Conservation (phyloP, 164 flowering plant genomes). For the Malania oleifera region DNA sequence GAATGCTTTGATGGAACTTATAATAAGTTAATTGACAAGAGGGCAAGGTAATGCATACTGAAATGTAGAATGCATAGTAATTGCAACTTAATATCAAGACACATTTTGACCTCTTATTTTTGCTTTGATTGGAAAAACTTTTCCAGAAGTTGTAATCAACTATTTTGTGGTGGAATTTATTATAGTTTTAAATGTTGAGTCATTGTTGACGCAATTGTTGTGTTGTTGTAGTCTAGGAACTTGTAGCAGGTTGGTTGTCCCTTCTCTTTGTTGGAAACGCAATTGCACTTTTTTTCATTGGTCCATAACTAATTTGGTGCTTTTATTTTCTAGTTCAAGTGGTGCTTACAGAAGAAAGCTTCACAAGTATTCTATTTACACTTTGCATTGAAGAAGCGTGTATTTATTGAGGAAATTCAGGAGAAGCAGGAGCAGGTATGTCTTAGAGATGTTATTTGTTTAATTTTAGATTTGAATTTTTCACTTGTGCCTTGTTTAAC, state of each 20-base stretch:
- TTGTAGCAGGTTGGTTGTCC: too few relatives aligned
- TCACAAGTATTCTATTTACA: conserved; percentile 82
- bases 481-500: neutral
- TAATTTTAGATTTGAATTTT: neutral
- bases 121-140: too few relatives aligned
- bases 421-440: conserved; percentile 97
- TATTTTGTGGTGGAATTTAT: neutral
- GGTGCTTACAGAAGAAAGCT: conserved; percentile 90
- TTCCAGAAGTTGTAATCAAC: too few relatives aligned
- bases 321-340: conserved; percentile 62
- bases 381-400: conserved; percentile 87
- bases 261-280: neutral
- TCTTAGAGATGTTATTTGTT: neutral
- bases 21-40: too few relatives aligned
- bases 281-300: neutral
- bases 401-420: conserved; percentile 80
- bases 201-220: too few relatives aligned
- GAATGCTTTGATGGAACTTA: too few relatives aligned
- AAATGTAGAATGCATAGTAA: too few relatives aligned
- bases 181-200: too few relatives aligned
- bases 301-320: conserved; percentile 9
- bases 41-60: too few relatives aligned
- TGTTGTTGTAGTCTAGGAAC: too few relatives aligned
- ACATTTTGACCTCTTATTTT: too few relatives aligned
- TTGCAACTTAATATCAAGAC: too few relatives aligned